Evolutionary conservation across 78 protist species (phyloP).

Genomic region (Tieghemostelium lacteum): DNA sequence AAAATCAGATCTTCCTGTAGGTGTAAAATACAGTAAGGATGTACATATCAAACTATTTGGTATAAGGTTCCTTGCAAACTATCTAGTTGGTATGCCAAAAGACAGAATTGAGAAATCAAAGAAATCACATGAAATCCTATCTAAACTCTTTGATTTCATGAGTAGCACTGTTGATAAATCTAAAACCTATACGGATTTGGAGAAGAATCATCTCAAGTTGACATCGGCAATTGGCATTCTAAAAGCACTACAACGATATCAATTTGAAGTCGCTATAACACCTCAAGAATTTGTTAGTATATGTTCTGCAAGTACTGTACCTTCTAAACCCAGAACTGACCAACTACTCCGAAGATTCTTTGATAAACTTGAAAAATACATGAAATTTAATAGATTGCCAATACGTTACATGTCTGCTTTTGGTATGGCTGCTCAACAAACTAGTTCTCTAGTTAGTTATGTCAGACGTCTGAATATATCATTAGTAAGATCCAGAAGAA

Average conservation of each 20-base stretch:
- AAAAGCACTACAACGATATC: background rate
- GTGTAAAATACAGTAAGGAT: constrained; percentile 17
- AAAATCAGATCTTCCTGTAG: constrained; percentile 8
- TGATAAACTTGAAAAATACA: constrained; percentile 21
- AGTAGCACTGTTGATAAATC: background rate
- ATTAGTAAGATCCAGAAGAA: constrained; percentile 33
- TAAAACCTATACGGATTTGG: constrained; percentile 11
- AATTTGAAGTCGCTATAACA: background rate
- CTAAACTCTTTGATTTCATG: constrained; percentile 15
- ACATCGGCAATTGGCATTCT: constrained; percentile 9
- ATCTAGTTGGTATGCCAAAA: constrained; percentile 29
- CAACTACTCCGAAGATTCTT: constrained; percentile 11
- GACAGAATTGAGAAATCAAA: background rate
- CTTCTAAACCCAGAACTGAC: constrained; percentile 1
- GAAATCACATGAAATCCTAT: constrained; percentile 23
- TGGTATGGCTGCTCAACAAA: constrained; percentile 71
- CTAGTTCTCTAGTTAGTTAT: background rate
- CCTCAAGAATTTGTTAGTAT: constrained; percentile 26
- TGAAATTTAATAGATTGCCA: constrained; percentile 38
- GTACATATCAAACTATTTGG: constrained; percentile 19
- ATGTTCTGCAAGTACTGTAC: constrained; percentile 7
- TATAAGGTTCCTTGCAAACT: constrained; percentile 30
- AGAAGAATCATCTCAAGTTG: constrained; percentile 19
- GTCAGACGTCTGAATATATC: constrained; percentile 16
- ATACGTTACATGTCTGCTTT: constrained; percentile 51